A percentile compares a stretch with the other conserved stretches of the same genome.
These are phyloP conservation scores for Ottelia alismoides DNA, from an alignment of 106 monocot genomes.

Conservation along the genomic window DNA sequence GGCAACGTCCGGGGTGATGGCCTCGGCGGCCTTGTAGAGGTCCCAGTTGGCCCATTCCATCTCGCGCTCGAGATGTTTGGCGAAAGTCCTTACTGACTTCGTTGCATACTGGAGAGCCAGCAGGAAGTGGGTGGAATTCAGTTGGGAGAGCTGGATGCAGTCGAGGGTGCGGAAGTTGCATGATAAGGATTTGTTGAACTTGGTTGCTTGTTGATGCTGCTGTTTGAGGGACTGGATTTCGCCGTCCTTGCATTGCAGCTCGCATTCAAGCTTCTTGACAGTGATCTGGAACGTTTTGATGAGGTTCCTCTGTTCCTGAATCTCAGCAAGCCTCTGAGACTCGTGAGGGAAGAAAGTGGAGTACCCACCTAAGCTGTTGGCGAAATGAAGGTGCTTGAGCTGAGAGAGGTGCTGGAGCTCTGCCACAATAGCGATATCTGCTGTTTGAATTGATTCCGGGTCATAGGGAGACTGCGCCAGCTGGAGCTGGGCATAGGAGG, in stretches of 20 bases:
- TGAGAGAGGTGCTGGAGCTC: conserved; percentile 14
- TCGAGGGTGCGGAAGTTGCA: conserved; percentile 1
- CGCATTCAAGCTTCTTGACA: conserved; percentile 13
- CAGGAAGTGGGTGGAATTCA: conserved; percentile 12
- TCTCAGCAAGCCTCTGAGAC: conserved; percentile 4
- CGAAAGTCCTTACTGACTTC: conserved; percentile 7
- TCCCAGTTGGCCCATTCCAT: conserved; percentile 19
- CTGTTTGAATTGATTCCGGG: conserved; percentile 11
- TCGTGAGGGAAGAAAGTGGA: not conserved
- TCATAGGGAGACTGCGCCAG: conserved; percentile 18
- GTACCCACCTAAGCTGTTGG: not conserved
- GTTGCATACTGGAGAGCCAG: conserved; percentile 4
- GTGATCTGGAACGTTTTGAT: conserved; percentile 21
- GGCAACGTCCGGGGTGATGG: conserved; percentile 2
- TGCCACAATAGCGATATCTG: conserved; percentile 6
- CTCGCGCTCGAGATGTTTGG: conserved; percentile 2
- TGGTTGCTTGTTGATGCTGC: conserved; percentile 5
- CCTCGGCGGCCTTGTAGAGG: not conserved
- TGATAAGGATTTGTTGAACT: conserved; percentile 3
- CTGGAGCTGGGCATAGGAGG: conserved; percentile 20
- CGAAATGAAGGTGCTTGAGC: conserved; percentile 6
- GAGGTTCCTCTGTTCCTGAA: conserved; percentile 19
- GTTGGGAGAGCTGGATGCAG: not conserved
- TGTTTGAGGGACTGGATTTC: conserved; percentile 2
- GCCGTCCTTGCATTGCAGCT: conserved; percentile 4